Evolutionary conservation across 2,329 filamentous ascomycete species (phyloP).

Genomic region (Aspergillus sp.): DNA sequence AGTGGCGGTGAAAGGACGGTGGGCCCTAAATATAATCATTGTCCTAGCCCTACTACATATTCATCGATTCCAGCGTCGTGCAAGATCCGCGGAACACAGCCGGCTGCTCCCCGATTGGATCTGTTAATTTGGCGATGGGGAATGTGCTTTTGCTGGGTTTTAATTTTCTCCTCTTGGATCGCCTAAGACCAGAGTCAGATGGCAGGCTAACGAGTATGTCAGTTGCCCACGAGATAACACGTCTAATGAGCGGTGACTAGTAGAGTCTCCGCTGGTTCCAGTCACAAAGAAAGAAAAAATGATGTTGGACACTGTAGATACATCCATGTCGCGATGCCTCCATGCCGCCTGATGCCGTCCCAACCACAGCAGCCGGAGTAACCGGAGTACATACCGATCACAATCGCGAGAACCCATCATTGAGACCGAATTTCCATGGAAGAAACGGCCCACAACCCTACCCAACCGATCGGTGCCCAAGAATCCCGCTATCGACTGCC

Average conservation of each 20-base stretch:
- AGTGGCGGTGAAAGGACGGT: not conserved
- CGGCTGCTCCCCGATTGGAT: not conserved
- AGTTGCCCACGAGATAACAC: no score
- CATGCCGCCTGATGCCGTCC: no score
- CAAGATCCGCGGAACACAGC: not conserved
- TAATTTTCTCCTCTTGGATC: no score
- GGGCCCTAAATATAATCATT: not conserved
- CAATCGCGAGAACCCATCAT: no score
- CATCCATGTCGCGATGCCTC: no score
- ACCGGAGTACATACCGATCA: no score
- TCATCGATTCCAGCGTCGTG: not conserved
- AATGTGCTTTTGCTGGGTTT: not conserved
- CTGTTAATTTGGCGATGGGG: not conserved
- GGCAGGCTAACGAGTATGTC: no score
- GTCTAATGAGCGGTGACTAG: not conserved
- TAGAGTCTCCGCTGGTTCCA: not conserved
- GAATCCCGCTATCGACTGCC: not conserved
- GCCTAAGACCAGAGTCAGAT: no score
- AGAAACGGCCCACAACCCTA: not conserved
- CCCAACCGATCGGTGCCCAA: not conserved
- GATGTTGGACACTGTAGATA: no score
- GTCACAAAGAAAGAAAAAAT: not conserved
- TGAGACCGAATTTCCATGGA: not conserved
- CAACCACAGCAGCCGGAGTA: no score
- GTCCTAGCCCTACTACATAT: not conserved